A percentile compares a stretch with the other conserved stretches of the same genome.
These are phyloP conservation scores for Tylopilus vinaceipallidus DNA, from an alignment of 768 basidiomycete genomes.

Conservation along the genomic window DNA sequence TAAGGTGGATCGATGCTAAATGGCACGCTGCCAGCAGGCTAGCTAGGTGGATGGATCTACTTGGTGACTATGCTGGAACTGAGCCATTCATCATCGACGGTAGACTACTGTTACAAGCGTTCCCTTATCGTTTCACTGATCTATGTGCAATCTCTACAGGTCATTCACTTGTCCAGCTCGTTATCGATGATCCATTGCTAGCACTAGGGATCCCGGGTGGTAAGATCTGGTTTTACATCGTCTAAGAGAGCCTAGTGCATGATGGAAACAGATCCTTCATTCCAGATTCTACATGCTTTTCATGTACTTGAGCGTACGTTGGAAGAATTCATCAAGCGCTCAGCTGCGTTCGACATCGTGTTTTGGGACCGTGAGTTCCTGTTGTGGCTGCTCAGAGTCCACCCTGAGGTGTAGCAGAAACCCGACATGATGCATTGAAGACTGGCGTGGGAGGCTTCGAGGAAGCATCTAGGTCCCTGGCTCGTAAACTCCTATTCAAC, in stretches of 20 bases:
- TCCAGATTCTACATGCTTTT: conserved; percentile 64
- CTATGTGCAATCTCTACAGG: conserved; percentile 36
- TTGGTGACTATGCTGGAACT: conserved; percentile 68
- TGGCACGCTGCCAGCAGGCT: conserved; percentile 42
- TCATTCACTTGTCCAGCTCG: conserved; percentile 56
- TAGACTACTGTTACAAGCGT: conserved; percentile 20
- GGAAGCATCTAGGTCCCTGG: conserved; percentile 49
- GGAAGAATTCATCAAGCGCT: conserved; percentile 45
- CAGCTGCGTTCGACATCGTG: conserved; percentile 57
- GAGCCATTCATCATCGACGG: conserved; percentile 69
- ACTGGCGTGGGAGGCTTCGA: conserved; percentile 37
- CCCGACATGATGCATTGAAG: conserved; percentile 40
- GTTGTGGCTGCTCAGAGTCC: neutral
- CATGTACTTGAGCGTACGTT: conserved; percentile 53
- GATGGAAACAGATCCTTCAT: conserved; percentile 42
- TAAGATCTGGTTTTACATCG: conserved; percentile 19
- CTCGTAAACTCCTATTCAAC: conserved; percentile 48
- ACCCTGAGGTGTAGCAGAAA: conserved; percentile 33
- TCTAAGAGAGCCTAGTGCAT: neutral
- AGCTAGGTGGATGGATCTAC: conserved; percentile 64
- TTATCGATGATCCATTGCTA: conserved; percentile 61
- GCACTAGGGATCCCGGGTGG: conserved; percentile 50
- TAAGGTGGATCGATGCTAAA: conserved; percentile 32
- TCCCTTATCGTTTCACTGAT: conserved; percentile 1
- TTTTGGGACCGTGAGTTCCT: conserved; percentile 56